phyloP scores from a whole-genome alignment of 2,329 filamentous ascomycete genomes.

The Coniochaeta hoffmannii region DNA sequence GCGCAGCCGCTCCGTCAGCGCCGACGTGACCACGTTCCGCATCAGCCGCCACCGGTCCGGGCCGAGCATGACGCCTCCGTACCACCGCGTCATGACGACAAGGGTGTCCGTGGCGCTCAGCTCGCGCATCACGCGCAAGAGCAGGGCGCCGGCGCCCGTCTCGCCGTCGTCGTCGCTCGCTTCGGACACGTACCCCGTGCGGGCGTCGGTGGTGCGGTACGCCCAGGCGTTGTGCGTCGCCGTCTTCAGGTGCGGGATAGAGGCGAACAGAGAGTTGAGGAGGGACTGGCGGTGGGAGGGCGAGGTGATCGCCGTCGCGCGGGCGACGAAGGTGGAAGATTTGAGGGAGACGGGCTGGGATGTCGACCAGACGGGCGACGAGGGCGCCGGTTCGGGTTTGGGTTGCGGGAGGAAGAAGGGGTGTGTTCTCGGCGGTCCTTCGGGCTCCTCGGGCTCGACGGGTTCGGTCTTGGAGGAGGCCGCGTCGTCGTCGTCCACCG shows the following conservation, averaged over 20 bases:
- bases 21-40: slow-evolving; percentile 47
- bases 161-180: slow-evolving; percentile 56
- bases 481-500: slow-evolving; percentile 1
- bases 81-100: slow-evolving; percentile 56
- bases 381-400: slow-evolving; percentile 2
- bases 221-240: slow-evolving; percentile 55
- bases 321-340: slow-evolving; percentile 50
- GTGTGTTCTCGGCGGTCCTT: slow-evolving; percentile 3
- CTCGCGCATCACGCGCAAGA: slow-evolving; percentile 47
- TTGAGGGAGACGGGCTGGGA: slow-evolving; percentile 45
- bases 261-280: slow-evolving; percentile 38
- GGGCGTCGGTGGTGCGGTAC: slow-evolving; percentile 30
- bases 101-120: slow-evolving; percentile 42
- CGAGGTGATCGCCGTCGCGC: slow-evolving; percentile 34
- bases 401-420: slow-evolving; percentile 6
- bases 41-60: slow-evolving; percentile 57
- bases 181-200: slow-evolving; percentile 30
- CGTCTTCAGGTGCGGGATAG: slow-evolving; percentile 40
- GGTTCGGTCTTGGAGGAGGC: slow-evolving; percentile 4
- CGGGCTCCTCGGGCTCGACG: slow-evolving; percentile 7
- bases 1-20: slow-evolving; percentile 42
- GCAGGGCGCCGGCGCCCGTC: slow-evolving; percentile 47
- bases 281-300: slow-evolving; percentile 31
- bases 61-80: slow-evolving; percentile 53
- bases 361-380: slow-evolving; percentile 33